These are phyloP conservation scores for Pyrenochaeta sp. DNA, from an alignment of 2,329 filamentous ascomycete genomes.

Conservation along the genomic window DNA sequence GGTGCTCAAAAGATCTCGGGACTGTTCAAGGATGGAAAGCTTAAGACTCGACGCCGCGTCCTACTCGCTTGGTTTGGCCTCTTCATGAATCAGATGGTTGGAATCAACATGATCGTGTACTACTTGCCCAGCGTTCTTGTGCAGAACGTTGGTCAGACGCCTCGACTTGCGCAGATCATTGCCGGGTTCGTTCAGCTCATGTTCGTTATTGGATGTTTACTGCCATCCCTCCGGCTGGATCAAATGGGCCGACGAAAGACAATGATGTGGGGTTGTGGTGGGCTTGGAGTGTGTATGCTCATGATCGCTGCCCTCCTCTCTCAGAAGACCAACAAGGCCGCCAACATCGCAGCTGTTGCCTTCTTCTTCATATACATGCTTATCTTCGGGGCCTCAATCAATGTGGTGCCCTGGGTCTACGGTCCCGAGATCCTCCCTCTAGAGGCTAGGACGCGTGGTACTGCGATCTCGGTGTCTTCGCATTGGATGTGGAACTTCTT, in stretches of 20 bases:
- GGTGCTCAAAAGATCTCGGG: slow-evolving; percentile 48
- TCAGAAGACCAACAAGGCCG: slow-evolving; percentile 12
- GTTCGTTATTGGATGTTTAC: slow-evolving; percentile 47
- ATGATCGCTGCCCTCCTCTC: slow-evolving; percentile 46
- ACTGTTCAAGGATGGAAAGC: slow-evolving; percentile 50
- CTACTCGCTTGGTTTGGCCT: slow-evolving; percentile 55
- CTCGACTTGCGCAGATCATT: slow-evolving; percentile 43
- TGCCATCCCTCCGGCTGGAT: slow-evolving; percentile 16
- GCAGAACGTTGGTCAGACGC: slow-evolving; percentile 39
- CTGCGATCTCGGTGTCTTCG: slow-evolving; percentile 56
- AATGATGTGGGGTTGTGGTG: slow-evolving; percentile 53
- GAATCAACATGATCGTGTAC: slow-evolving; percentile 57
- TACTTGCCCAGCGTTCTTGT: slow-evolving; percentile 42
- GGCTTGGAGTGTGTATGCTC: slow-evolving; percentile 48
- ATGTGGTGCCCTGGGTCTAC: slow-evolving; percentile 58
- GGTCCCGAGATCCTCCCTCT: slow-evolving; percentile 59
- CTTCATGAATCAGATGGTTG: slow-evolving; percentile 58
- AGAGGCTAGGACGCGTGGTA: slow-evolving; percentile 58
- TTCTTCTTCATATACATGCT: slow-evolving; percentile 43
- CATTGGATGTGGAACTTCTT: slow-evolving; percentile 61
- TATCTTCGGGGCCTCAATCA: slow-evolving; percentile 29
- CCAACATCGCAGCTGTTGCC: slow-evolving; percentile 43
- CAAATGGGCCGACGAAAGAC: slow-evolving; percentile 51
- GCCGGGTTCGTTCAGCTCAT: slow-evolving; percentile 50
- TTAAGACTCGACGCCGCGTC: slow-evolving; percentile 55